Percentiles rank a stretch among this genome's conserved stretches.
These are phyloP conservation scores for Aspergillus cavernicola DNA, from an alignment of 495 filamentous ascomycete genomes.

Conservation along the genomic window DNA sequence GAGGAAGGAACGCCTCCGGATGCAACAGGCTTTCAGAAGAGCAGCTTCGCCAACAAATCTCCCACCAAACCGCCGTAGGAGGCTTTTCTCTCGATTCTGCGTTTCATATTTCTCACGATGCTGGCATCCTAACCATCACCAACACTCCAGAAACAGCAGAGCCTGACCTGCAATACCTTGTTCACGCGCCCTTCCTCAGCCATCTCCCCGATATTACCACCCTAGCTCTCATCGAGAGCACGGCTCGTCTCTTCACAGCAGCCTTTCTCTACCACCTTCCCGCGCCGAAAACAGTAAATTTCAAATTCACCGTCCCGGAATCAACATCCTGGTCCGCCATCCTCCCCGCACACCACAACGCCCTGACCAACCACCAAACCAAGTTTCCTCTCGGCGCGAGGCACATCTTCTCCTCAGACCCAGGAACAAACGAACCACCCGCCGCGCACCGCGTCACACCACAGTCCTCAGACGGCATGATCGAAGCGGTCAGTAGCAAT, in stretches of 20 bases:
- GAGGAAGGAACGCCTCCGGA: too few relatives aligned
- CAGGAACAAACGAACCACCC: neutral
- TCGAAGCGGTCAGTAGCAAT: neutral
- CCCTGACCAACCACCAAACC: conserved; percentile 5
- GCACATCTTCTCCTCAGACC: conserved; percentile 4
- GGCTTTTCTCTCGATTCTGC: conserved; percentile 9
- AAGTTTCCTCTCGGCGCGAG: conserved; percentile 13
- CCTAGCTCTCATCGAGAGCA: conserved; percentile 9
- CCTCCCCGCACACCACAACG: conserved; percentile 8
- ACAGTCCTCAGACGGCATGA: neutral
- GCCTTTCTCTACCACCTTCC: conserved; percentile 13
- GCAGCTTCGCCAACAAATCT: too few relatives aligned
- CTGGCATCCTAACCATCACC: conserved; percentile 11
- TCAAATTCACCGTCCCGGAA: conserved; percentile 15
- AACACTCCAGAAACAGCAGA: conserved; percentile 9
- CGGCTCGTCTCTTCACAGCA: conserved; percentile 17
- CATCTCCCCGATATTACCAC: conserved; percentile 1
- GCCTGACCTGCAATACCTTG: conserved; percentile 17
- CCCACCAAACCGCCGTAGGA: conserved; percentile 6
- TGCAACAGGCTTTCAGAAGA: too few relatives aligned
- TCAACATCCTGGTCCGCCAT: conserved; percentile 19
- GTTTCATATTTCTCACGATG: conserved; percentile 13
- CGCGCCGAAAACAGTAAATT: conserved; percentile 11
- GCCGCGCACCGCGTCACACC: conserved; percentile 3
- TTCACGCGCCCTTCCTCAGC: conserved; percentile 16